phyloP scores from a whole-genome alignment of 768 basidiomycete genomes.

The Amylocystis lapponica region DNA sequence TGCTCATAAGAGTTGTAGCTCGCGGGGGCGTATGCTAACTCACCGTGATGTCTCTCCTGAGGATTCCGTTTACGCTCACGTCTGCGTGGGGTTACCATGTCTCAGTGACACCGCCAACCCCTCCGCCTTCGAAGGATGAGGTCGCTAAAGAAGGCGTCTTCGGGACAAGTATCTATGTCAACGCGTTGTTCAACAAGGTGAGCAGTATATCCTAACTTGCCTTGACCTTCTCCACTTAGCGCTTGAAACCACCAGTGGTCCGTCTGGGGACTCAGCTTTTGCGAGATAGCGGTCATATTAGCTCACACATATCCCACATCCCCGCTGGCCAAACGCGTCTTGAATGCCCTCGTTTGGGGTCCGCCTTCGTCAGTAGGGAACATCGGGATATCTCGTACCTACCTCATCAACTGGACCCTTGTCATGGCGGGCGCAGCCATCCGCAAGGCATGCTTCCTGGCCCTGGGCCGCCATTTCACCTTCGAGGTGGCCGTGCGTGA shows the following conservation, averaged over 20 bases:
- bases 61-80: neutral
- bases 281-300: no score
- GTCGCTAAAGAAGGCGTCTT: neutral
- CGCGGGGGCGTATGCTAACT: no score
- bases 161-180: neutral
- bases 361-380: neutral
- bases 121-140: neutral
- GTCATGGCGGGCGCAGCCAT: neutral
- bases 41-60: neutral
- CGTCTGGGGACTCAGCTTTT: no score
- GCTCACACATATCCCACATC: neutral
- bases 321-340: neutral
- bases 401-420: neutral
- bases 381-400: slow-evolving; percentile 3
- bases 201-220: neutral
- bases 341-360: neutral
- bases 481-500: slow-evolving; percentile 7
- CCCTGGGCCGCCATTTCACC: slow-evolving; percentile 11
- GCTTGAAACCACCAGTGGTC: no score
- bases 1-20: no score
- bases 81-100: neutral
- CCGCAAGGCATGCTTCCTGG: neutral
- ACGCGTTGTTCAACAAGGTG: neutral
- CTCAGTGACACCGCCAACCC: neutral
- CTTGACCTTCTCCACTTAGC: no score